phyloP scores from a whole-genome alignment of 257 asterid genomes.

The Rubia yunnanensis region DNA sequence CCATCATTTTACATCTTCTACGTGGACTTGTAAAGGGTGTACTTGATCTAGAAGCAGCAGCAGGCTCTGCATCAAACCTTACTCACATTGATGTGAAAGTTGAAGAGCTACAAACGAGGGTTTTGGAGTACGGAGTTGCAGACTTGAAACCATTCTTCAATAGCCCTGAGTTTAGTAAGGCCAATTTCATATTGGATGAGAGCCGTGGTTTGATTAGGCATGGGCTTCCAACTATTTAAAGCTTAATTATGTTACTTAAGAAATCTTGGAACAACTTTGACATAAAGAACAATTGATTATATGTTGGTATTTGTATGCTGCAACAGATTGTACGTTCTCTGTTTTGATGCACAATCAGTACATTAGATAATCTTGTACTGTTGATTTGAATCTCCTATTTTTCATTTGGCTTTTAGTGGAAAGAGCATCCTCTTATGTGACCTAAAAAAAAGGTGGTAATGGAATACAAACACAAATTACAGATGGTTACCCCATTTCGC shows the following conservation, averaged over 20 bases:
- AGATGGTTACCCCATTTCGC: too few relatives aligned
- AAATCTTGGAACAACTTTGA: neutral
- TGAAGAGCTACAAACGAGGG: conserved; percentile 87
- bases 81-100: conserved; percentile 63
- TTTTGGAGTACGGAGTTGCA: conserved; percentile 63
- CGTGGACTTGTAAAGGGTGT: conserved; percentile 71
- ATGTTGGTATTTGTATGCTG: neutral
- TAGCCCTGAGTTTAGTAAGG: conserved; percentile 52
- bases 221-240: conserved; percentile 23
- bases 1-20: conserved; percentile 63
- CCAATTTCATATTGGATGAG: conserved; percentile 67
- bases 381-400: neutral
- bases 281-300: neutral
- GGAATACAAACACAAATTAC: too few relatives aligned
- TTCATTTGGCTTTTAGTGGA: neutral
- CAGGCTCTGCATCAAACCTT: conserved; percentile 44
- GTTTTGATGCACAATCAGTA: neutral
- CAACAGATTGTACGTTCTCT: neutral
- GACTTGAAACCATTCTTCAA: conserved; percentile 74
- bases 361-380: neutral
- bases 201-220: conserved; percentile 56
- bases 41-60: conserved; percentile 48
- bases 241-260: neutral
- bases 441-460: too few relatives aligned
- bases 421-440: too few relatives aligned